Evolutionary conservation across 345 rosid species (phyloP).

Genomic region (Heritiera fomes): DNA sequence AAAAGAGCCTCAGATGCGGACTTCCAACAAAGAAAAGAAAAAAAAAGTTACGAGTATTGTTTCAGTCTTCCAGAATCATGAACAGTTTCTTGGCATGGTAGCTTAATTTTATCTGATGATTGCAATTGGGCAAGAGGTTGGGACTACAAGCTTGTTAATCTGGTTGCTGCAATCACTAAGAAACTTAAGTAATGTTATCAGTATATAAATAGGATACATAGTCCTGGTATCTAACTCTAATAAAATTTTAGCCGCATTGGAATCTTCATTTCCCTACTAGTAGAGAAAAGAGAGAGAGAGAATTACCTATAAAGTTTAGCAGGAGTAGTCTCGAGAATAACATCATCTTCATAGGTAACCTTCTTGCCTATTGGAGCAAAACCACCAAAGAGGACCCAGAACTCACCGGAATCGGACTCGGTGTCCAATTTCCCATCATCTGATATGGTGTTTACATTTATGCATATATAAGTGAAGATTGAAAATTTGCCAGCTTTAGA

Average conservation of each 20-base stretch:
- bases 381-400: slow-evolving; percentile 94
- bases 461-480: slow-evolving; percentile 7
- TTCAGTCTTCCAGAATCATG: slow-evolving; percentile 45
- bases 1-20: background rate
- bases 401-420: slow-evolving; percentile 84
- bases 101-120: background rate
- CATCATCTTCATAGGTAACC: slow-evolving; percentile 76
- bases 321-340: slow-evolving; percentile 64
- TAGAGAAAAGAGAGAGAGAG: background rate
- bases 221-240: background rate
- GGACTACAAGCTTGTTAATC: background rate
- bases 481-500: background rate
- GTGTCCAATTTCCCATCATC: slow-evolving; percentile 92
- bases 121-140: background rate
- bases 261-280: background rate
- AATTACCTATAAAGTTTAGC: slow-evolving; percentile 75
- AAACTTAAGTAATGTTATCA: background rate
- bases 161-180: background rate
- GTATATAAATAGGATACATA: background rate
- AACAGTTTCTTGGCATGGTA: background rate
- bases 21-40: background rate
- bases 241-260: background rate
- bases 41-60: background rate
- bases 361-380: slow-evolving; percentile 97
- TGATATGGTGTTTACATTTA: slow-evolving; percentile 26